Conservation (phyloP, 2,329 filamentous ascomycete genomes). For the Aspergillus sp. region DNA sequence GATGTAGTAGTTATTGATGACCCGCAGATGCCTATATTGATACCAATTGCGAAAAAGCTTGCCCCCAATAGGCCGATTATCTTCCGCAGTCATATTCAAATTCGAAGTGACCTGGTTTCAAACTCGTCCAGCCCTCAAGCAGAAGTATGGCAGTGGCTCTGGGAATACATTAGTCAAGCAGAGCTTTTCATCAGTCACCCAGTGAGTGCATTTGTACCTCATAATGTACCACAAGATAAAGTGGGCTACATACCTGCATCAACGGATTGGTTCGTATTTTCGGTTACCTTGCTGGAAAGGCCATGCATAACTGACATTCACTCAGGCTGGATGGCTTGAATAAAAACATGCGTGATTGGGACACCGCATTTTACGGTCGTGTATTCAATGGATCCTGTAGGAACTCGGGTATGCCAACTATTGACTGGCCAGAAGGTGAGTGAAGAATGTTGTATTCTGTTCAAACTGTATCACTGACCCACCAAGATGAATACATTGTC, state of each 20-base stretch:
- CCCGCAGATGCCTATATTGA: constrained; percentile 76
- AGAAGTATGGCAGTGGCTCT: constrained; percentile 72
- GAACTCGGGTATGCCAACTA: constrained; percentile 47
- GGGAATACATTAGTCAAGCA: constrained; percentile 63
- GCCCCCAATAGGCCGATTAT: constrained; percentile 72
- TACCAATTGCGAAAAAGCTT: constrained; percentile 66
- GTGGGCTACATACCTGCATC: constrained; percentile 75
- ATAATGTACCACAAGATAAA: constrained; percentile 59
- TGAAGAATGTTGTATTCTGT: not conserved
- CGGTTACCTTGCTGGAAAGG: not conserved
- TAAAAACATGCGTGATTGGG: constrained; percentile 67
- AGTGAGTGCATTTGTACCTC: constrained; percentile 69
- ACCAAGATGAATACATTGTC: constrained; percentile 64
- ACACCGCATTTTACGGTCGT: constrained; percentile 67
- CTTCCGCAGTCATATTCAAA: constrained; percentile 79
- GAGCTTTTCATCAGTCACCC: constrained; percentile 82
- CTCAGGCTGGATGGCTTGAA: constrained; percentile 70
- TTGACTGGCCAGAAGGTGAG: constrained; percentile 34
- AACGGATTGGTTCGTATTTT: constrained; percentile 62
- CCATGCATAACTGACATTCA: constrained; percentile 1
- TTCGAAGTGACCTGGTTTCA: constrained; percentile 67
- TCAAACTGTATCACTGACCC: constrained; percentile 44
- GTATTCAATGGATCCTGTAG: constrained; percentile 63
- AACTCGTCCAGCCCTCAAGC: constrained; percentile 61
- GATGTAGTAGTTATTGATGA: constrained; percentile 77